Base-by-base conservation (phyloP, 495 filamentous ascomycete species). In the Cercophora scortea region DNA sequence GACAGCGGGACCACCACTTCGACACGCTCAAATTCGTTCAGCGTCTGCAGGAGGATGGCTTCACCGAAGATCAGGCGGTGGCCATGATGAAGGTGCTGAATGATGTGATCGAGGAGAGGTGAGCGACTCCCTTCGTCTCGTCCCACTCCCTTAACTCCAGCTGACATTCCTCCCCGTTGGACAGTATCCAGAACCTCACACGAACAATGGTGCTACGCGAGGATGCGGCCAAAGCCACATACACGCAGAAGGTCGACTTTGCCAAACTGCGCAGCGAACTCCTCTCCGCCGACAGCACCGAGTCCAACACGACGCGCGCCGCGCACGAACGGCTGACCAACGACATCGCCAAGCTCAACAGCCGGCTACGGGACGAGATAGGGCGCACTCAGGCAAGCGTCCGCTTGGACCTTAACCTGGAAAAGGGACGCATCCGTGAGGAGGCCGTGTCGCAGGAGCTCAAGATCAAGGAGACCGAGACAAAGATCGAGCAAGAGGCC, bases 161-260 rank as follows among this genome's bases (percentile, higher is more conserved):
- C 53, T 53, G 10, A 53, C 42, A 18, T 10, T 19, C 45, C 41
- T 40, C 15, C 13, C 16, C 18, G 34, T 34, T 11, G 15, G 35
- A 3, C 58, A 86, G 88, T 57, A 96, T 99, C 53, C 94, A 96
- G 65, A 97, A 99, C 74, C 74, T 99, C 17, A 97, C 94, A 0
- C 86, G 93, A 51, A 97, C 93, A 10, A 97, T 99, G 94, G 94
- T 99, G 3, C 79, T 94, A n/a, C 88, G 89, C 61, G 94, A 97
- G 71, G 94, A 89, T 55, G 83, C 86, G 41, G 86, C 86, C 54
- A 84, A 84, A 54, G 85, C 89, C 6, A 94, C 89, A 3, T 99
- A 99, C 71, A 95, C 90, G 0, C 94, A 97, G 64, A 97, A 97
- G 70, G 94, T 99, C 51, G 93, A 99, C 72, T 97, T 99, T 61